Evolutionary conservation across 345 rosid genomes (phyloP), one percentile per base, ranked within the genome.

Genomic region (Corymbia maculata): DNA sequence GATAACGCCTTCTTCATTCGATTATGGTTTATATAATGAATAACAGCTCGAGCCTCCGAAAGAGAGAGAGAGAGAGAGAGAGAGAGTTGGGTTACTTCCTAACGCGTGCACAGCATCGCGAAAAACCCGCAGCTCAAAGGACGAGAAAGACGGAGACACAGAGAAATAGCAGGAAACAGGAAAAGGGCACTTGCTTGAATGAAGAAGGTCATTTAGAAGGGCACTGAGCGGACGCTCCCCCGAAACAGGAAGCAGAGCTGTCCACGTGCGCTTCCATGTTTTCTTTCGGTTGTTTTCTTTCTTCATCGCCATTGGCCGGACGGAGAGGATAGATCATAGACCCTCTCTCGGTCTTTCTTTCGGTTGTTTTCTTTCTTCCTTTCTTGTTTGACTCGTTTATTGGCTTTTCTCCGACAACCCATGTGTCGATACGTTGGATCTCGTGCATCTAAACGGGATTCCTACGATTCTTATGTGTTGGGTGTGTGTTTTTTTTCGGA

Each of bases 1-100:
- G 88, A 47, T 32, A 85, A 86, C 47, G 87, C 86, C 90, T 68
- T 89, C 92, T 80, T 89, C 93, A 92, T 92, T 68, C 91, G 90
- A 61, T 85, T 86, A 42, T 26, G 11, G 28, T 44, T 75, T 75
- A 16, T 17, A 32, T 70, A 70, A 32, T 9, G 80, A 70, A 32
- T 9, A 19, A 75, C 50, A 86, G 53, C 52, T 13, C 47, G 79
- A 53, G 26, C 82, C 82, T 45, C 49, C 13, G 42, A 12, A 19
- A 30, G 55, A 21, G 50, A 59, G 8, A 14, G 28, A 59, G 1
- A 8, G 17, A 30, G 55, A 21, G 50, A 59, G 8, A 14, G 8
- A 9, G 12, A 42, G 51, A 26, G 57, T 53, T 26, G 80, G 45
- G 53, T 16, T 52, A 22, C 19, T 87, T 79, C 12, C 86, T 51